Evolutionary conservation across 1,284 basidiomycete species (phyloP), one percentile per base, ranked within the genome.

Genomic region (Afroboletus lepidellus): DNA sequence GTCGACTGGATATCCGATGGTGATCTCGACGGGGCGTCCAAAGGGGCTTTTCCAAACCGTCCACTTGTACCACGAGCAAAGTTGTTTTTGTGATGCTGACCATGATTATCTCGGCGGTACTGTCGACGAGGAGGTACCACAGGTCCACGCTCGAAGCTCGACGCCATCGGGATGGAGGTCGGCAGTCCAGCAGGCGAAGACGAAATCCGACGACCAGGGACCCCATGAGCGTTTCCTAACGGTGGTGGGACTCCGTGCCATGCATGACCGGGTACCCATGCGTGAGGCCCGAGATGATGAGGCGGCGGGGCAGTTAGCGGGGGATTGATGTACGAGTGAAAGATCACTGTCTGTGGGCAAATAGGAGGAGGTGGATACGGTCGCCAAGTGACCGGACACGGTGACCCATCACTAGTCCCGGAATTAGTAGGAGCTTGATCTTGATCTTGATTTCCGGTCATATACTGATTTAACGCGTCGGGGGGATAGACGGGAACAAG

Each of bases 401-500:
- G 42, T 42, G 57, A 66, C 8, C 49, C 51, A 21, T 70, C 70
- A 15, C 56, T 24, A 33, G 63, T 43, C 41, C 58, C 66, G 5
- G 57, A 24, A 41, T 48, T 59, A 21, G 53, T 20, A 32, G 53
- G 55, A 41, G 29, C 30, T 44, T 63, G 56, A 39, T 44, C 46
- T 52, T 62, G 47, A 51, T 63, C 68, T 50, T 63, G 63, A 50
- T 44, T 60, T 53, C 62, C 72, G 16, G 73, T 58, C 77, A 81
- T 78, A 53, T 83, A 81, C 46, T 78, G 74, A 44, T 76, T 78
- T 24, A 87, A 72, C 2, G 81, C 84, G 44, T 90, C 85, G 5
- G 82, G 83, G 25, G 80, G 81, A 65, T 90, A 90, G 25, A 87
- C 77, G 16, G 87, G 79, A 47, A 87, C 79, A 18, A 89, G 73